These are phyloP conservation scores for Barnettozyma sp. DNA, from an alignment of 805 yeast species.

Conservation along the genomic window DNA sequence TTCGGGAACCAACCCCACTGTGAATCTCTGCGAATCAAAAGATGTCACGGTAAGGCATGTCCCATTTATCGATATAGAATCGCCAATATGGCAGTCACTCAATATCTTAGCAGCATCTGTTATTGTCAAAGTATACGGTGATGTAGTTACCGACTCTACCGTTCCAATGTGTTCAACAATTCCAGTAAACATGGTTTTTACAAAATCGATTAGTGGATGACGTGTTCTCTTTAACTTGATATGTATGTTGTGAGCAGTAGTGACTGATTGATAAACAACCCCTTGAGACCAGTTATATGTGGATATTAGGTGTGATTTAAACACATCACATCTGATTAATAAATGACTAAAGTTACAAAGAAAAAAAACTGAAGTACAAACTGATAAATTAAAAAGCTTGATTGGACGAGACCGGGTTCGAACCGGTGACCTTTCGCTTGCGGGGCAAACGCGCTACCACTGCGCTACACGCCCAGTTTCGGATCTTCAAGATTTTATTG, in stretches of 20 bases:
- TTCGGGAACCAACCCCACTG: conserved; percentile 91
- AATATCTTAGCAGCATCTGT: conserved; percentile 56
- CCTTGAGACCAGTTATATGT: too few relatives aligned
- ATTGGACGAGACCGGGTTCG: conserved; percentile 59
- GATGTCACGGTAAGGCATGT: conserved; percentile 88
- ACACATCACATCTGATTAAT: too few relatives aligned
- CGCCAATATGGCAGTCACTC: conserved; percentile 85
- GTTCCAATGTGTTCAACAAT: conserved; percentile 81
- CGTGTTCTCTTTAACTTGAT: too few relatives aligned
- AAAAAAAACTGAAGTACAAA: too few relatives aligned
- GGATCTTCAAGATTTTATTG: too few relatives aligned
- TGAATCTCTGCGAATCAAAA: conserved; percentile 54
- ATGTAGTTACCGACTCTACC: conserved; percentile 40
- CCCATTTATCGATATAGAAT: conserved; percentile 87
- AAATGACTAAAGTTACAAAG: too few relatives aligned
- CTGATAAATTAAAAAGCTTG: too few relatives aligned
- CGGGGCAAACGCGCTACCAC: conserved; percentile 60
- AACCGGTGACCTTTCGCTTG: conserved; percentile 57
- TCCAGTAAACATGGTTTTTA: conserved; percentile 76
- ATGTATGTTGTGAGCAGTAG: too few relatives aligned
- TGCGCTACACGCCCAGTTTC: conserved; percentile 51
- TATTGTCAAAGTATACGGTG: conserved; percentile 68
- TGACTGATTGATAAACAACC: background rate
- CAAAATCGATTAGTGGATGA: background rate
- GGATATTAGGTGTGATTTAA: too few relatives aligned